phyloP scores from a whole-genome alignment of 352 stramenopile species.

The Poterioochromonas sp. region DNA sequence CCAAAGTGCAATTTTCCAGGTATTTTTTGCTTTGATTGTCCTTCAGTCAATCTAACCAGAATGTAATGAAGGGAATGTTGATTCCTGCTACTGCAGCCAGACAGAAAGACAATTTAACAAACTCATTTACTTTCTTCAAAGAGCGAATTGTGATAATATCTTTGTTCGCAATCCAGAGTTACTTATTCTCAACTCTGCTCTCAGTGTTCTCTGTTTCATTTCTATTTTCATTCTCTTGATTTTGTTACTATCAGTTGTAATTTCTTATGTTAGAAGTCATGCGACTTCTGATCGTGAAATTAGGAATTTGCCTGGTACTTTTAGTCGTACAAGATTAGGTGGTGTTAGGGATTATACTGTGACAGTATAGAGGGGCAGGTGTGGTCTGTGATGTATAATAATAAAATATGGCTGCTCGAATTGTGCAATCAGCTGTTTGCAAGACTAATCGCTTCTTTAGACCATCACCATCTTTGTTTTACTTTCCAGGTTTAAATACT shows the following conservation, averaged over 20 bases:
- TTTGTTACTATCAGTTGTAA: too few species aligned
- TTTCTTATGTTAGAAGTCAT: too few species aligned
- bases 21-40: not conserved
- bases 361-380: too few species aligned
- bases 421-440: slow-evolving; percentile 33
- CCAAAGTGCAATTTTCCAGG: slow-evolving; percentile 7
- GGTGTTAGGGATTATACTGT: too few species aligned
- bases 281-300: too few species aligned
- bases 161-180: slow-evolving; percentile 7
- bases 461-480: slow-evolving; percentile 36
- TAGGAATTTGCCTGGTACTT: too few species aligned
- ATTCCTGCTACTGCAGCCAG: not conserved
- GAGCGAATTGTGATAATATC: not conserved
- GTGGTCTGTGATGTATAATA: too few species aligned
- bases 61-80: not conserved
- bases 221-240: not conserved
- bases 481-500: slow-evolving; percentile 32
- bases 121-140: not conserved
- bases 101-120: not conserved
- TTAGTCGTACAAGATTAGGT: too few species aligned
- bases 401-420: too few species aligned
- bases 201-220: not conserved
- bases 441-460: slow-evolving; percentile 28
- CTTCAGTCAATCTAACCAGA: not conserved
- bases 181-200: not conserved